Base-by-base conservation (phyloP, 768 basidiomycete genomes). In the Tulasnella sp. region DNA sequence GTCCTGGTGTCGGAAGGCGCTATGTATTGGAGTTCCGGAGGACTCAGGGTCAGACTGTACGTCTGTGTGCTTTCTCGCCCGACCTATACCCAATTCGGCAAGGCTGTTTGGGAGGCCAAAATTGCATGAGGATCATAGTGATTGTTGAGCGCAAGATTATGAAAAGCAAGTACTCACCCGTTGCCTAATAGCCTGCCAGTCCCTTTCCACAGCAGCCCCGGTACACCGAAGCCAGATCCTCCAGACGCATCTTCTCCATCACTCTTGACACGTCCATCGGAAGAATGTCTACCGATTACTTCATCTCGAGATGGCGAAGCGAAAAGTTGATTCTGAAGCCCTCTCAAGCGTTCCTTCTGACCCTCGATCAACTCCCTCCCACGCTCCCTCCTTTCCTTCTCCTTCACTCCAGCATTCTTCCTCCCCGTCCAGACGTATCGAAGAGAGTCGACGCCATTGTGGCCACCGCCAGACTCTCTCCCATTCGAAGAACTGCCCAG, bases 211-310 rank as follows among this genome's bases (percentile, higher is more conserved):
- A 73, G 30, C 70, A 68, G 49, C 69, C 74, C 53, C 65, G 66
- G 46, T 64, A 62, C 29, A 60, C 66, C 15, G 49, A 42, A 17
- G 65, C 65, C 34, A 69, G 64, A 56, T 72, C 73, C 22, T 66
- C 63, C 59, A 70, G 72, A 21, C 65, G 65, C 63, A 70, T 73
- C 68, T 70, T 73, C 54, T 56, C 79, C 78, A 71, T 72, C 19
- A 77, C 64, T 78, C 76, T 80, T 62, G 72, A 70, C 64, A 75
- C 78, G 0, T 79, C 66, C 70, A 75, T 78, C 45, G 72, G 71
- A 65, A 76, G 74, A 51, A 78, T 70, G 60, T 70, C 72, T 50
- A 72, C 75, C 10, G 72, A 70, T 73, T 72, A 75, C 0, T 65
- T 69, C 62, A 71, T 73, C 62, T 71, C 70, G 34, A 67, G 67